phyloP scores from a whole-genome alignment of 2,329 filamentous ascomycete genomes.

The Colletotrichum sp. region DNA sequence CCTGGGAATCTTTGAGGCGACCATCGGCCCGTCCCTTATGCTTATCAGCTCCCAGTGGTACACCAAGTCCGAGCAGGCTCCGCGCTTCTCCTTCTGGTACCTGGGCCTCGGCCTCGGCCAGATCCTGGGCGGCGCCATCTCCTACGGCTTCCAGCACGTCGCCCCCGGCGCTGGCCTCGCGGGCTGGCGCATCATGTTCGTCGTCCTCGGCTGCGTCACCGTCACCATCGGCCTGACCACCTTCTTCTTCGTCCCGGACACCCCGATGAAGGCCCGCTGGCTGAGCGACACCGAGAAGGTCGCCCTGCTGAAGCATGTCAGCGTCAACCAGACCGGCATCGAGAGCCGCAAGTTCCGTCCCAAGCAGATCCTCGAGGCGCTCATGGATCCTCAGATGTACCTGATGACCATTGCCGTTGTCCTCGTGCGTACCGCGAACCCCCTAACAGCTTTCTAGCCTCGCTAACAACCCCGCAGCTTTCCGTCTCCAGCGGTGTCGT shows the following conservation, averaged over 20 bases:
- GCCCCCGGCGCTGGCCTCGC: conserved; percentile 36
- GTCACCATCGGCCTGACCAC: conserved; percentile 41
- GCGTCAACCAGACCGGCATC: conserved; percentile 63
- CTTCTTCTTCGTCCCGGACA: conserved; percentile 49
- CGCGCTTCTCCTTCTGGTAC: conserved; percentile 67
- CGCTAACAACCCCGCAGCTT: conserved; percentile 29
- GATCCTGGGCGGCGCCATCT: conserved; percentile 48
- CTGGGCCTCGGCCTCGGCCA: conserved; percentile 64
- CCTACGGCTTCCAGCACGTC: conserved; percentile 61
- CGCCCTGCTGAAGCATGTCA: conserved; percentile 56
- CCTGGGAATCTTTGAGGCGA: conserved; percentile 65
- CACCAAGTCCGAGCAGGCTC: conserved; percentile 59
- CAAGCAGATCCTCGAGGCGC: conserved; percentile 56
- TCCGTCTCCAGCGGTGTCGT: conserved; percentile 59
- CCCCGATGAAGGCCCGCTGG: conserved; percentile 46
- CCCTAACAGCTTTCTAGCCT: background rate
- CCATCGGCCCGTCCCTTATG: conserved; percentile 64
- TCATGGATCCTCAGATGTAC: conserved; percentile 57
- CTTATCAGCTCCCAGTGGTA: conserved; percentile 67
- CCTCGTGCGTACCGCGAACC: conserved; percentile 38
- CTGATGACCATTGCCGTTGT: conserved; percentile 53
- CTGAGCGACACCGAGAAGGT: conserved; percentile 40
- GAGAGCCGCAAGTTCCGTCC: conserved; percentile 57
- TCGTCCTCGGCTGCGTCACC: conserved; percentile 47
- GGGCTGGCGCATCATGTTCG: conserved; percentile 51